phyloP scores from a whole-genome alignment of 1,139 yeast species.

The Taiozyma sp. region DNA sequence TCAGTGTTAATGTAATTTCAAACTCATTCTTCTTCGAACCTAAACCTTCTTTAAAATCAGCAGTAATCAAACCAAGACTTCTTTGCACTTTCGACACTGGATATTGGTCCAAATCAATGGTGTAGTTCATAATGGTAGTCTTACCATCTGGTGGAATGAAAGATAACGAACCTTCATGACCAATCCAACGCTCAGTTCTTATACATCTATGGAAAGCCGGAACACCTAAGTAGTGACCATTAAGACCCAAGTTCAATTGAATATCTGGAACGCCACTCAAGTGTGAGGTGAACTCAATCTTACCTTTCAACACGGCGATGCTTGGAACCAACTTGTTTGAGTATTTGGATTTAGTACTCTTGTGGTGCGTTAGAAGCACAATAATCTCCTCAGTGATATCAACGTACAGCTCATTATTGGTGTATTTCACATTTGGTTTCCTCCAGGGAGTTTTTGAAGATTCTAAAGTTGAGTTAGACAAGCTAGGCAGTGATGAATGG shows the following conservation, averaged over 20 bases:
- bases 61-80: conserved; percentile 49
- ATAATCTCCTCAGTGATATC: conserved; percentile 45
- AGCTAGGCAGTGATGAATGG: conserved; percentile 50
- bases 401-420: conserved; percentile 30
- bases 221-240: conserved; percentile 37
- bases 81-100: conserved; percentile 20
- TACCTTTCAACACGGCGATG: conserved; percentile 46
- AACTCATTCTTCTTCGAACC: conserved; percentile 67
- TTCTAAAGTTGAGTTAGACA: conserved; percentile 34
- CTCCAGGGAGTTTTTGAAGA: conserved; percentile 25
- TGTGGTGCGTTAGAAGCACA: conserved; percentile 16
- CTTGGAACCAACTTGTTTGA: conserved; percentile 41
- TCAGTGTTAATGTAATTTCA: conserved; percentile 59
- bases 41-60: conserved; percentile 55
- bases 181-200: conserved; percentile 39
- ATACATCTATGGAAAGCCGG: conserved; percentile 42
- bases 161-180: conserved; percentile 38
- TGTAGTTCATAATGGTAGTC: conserved; percentile 58
- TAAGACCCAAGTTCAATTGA: conserved; percentile 43
- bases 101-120: conserved; percentile 42
- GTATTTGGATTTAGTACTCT: conserved; percentile 6
- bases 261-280: conserved; percentile 74
- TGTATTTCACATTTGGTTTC: conserved; percentile 19
- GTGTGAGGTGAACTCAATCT: conserved; percentile 55
- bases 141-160: conserved; percentile 91